Conservation (phyloP, 257 asterid genomes). For the Ocimum tenuiflorum region DNA sequence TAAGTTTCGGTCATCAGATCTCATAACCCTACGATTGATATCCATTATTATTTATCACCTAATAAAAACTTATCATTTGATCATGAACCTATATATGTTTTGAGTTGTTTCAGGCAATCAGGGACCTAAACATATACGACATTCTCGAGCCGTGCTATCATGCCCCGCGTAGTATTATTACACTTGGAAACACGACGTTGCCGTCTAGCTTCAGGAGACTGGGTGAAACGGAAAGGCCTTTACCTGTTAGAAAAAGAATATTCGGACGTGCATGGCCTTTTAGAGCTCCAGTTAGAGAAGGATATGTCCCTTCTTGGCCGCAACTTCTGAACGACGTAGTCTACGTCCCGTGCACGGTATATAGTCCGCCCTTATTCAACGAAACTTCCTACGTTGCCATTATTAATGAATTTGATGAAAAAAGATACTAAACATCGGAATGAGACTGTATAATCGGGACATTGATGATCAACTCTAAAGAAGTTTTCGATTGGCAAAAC, state of each 20-base stretch:
- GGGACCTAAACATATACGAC: conserved; percentile 59
- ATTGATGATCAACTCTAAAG: conserved; percentile 9
- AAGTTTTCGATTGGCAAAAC: background rate
- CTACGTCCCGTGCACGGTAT: conserved; percentile 79
- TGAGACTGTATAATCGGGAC: background rate
- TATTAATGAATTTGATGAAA: background rate
- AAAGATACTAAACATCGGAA: background rate
- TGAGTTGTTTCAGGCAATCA: conserved; percentile 44
- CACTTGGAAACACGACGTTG: conserved; percentile 32
- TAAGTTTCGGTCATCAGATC: too few species aligned
- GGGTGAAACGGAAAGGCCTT: conserved; percentile 89
- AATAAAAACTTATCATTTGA: too few species aligned
- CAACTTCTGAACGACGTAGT: conserved; percentile 39
- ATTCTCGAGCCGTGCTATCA: conserved; percentile 94
- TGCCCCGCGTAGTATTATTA: conserved; percentile 29
- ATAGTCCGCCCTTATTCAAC: conserved; percentile 12
- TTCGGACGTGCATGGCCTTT: conserved; percentile 98
- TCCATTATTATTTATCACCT: too few species aligned
- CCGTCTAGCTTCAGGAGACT: conserved; percentile 81
- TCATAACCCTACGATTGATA: too few species aligned
- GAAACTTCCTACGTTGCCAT: too few species aligned
- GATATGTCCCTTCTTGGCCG: conserved; percentile 87
- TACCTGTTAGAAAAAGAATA: conserved; percentile 69
- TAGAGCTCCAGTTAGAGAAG: conserved; percentile 81
- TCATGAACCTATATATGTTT: too few species aligned